Conservation (phyloP, 129 eudicot species). For the Oenanthe sinensis region DNA sequence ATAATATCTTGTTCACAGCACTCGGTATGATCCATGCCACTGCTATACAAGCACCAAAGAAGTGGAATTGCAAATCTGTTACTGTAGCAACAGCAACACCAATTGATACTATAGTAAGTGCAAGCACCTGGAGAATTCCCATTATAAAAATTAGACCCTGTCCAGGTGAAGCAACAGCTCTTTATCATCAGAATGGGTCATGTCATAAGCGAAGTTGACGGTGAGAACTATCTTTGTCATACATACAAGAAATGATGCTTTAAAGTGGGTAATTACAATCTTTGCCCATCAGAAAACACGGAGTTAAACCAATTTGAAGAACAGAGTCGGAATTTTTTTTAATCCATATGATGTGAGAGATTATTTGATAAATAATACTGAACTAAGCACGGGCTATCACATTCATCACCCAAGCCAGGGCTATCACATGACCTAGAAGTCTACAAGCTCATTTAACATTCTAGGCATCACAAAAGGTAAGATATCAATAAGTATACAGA, state of each 20-base stretch:
- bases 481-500: neutral
- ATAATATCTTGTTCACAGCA: constrained; percentile 83
- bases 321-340: no score
- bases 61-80: constrained; percentile 91
- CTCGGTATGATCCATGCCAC: constrained; percentile 96
- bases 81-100: constrained; percentile 99
- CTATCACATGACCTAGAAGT: neutral
- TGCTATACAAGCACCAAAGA: constrained; percentile 94
- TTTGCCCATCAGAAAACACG: neutral
- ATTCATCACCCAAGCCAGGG: neutral
- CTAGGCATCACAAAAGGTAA: neutral
- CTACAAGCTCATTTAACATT: neutral
- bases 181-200: neutral
- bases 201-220: no score
- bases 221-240: no score
- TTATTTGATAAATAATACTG: neutral
- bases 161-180: neutral
- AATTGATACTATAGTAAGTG: constrained; percentile 69
- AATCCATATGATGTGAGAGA: neutral
- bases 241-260: neutral
- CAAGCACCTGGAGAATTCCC: constrained; percentile 54
- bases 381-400: neutral
- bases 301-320: neutral
- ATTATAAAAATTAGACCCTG: neutral
- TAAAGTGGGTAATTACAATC: neutral